These are phyloP conservation scores for Zygotorulaspora florentina DNA, from an alignment of 805 yeast species.

Conservation along the genomic window DNA sequence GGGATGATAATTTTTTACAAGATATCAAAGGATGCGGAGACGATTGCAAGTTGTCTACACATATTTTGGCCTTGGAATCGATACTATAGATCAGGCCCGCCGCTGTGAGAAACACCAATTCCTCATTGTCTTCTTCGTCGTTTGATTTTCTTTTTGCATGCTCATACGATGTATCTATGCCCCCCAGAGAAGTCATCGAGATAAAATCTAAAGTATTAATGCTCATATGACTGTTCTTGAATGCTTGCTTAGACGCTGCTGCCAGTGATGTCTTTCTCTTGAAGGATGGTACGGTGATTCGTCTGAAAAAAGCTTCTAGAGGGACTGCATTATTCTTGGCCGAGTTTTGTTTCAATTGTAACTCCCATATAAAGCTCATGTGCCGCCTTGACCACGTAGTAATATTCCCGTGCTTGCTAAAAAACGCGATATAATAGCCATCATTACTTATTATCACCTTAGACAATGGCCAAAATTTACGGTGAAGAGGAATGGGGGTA, in stretches of 20 bases:
- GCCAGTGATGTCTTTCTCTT: conserved; percentile 32
- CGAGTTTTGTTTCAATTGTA: conserved; percentile 26
- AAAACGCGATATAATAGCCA: conserved; percentile 55
- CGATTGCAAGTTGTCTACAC: conserved; percentile 32
- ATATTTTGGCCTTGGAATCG: conserved; percentile 36
- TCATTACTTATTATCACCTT: conserved; percentile 52
- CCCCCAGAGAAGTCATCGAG: conserved; percentile 23
- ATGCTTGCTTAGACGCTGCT: conserved; percentile 4
- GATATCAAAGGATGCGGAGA: conserved; percentile 39
- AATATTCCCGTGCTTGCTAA: conserved; percentile 48
- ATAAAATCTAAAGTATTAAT: conserved; percentile 13
- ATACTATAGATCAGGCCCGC: conserved; percentile 48
- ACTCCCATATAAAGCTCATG: conserved; percentile 56
- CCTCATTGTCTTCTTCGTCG: conserved; percentile 29
- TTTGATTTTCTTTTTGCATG: conserved; percentile 7
- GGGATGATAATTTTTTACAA: conserved; percentile 57
- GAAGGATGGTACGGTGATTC: conserved; percentile 46
- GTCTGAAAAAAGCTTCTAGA: conserved; percentile 58
- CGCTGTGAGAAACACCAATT: conserved; percentile 50
- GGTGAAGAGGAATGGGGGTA: conserved; percentile 39
- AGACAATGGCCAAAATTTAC: conserved; percentile 58
- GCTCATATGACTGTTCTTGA: conserved; percentile 8
- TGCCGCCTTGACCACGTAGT: conserved; percentile 58
- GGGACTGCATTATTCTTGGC: conserved; percentile 37
- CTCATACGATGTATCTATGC: conserved; percentile 20